Evolutionary conservation across 1,284 basidiomycete species (phyloP), one percentile per base, ranked within the genome.

Genomic region (Pyrrhoderma noxium): DNA sequence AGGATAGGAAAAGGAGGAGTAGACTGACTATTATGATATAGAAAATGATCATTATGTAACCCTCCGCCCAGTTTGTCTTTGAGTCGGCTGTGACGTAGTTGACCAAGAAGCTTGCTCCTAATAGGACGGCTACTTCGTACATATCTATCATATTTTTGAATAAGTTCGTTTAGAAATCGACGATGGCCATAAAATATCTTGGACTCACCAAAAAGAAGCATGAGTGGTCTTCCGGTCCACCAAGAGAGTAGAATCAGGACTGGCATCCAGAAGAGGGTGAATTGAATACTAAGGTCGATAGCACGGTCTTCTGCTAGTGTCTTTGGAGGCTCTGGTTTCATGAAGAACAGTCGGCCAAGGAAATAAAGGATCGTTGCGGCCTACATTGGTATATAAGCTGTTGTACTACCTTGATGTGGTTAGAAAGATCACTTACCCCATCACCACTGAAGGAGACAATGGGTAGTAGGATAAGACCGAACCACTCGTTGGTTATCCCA

Each of bases 1-100:
- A n/a, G 47, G 11, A 44, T 27, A 11, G 41, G 19, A n/a, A 18
- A 49, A 36, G 48, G 8, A 25, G 16, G 22, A 38, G 31, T 16
- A 18, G 2, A 66, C 73, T 56, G 51, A 75, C 74, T 48, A 76
- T 75, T 70, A 76, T 75, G 25, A 67, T 47, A 56, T 85, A 85
- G 63, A 83, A 81, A 1, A 74, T 59, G 27, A 84, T 67, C 73
- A 85, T 73, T 37, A 77, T 73, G 43, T 73, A 63, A 1, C 82
- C 80, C 67, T 82, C 77, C 2, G 73, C 75, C 79, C 80, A 83
- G 60, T 84, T 85, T 1, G 82, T 85, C 65, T 83, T 82, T 5
- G 77, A 69, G 61, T 85, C 81, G 0, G 78, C 76, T 1, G 81
- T 84, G 41, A 85, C 77, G 60, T 82, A 82, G 65, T 83, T 86